phyloP scores from a whole-genome alignment of 768 basidiomycete species.

The Amanita pallidorosea region DNA sequence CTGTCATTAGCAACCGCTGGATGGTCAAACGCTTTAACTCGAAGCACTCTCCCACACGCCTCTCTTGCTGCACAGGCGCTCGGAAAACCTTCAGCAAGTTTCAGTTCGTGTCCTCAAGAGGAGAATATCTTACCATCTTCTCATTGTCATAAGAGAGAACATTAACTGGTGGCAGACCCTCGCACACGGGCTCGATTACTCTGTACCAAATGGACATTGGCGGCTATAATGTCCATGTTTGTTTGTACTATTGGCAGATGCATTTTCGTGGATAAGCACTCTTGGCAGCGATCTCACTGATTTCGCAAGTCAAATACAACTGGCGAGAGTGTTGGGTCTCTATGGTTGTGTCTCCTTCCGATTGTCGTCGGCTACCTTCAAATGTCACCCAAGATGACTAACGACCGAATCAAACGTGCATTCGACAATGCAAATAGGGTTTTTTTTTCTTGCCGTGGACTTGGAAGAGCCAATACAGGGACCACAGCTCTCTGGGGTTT shows the following conservation, averaged over 20 bases:
- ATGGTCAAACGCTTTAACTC: constrained; percentile 20
- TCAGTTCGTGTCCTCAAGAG: constrained; percentile 21
- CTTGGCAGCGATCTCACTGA: constrained; percentile 8
- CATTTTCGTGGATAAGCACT: constrained; percentile 18
- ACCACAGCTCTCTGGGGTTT: too few relatives aligned
- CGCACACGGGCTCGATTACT: constrained; percentile 20
- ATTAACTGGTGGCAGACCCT: constrained; percentile 30
- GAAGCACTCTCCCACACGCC: constrained; percentile 19
- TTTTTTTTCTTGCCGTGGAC: too few relatives aligned
- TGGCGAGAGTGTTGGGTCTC: constrained; percentile 26
- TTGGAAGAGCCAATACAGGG: constrained; percentile 9
- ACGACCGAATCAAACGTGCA: too few relatives aligned
- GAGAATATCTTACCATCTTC: constrained; percentile 23
- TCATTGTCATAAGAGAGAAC: constrained; percentile 30
- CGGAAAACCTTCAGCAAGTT: constrained; percentile 30
- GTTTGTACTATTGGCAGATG: constrained; percentile 37
- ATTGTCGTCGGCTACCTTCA: too few relatives aligned
- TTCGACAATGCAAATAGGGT: too few relatives aligned
- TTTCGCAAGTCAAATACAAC: constrained; percentile 12
- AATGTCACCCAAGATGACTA: too few relatives aligned
- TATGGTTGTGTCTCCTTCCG: constrained; percentile 10
- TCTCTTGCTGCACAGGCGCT: constrained; percentile 22
- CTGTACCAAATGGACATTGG: constrained; percentile 24
- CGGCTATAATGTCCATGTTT: constrained; percentile 27
- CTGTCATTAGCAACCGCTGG: constrained; percentile 33